Percentiles rank a stretch among this genome's conserved stretches.
Evolutionary conservation across 2,329 filamentous ascomycete genomes (phyloP).

Genomic region (Aspergillus sp.): DNA sequence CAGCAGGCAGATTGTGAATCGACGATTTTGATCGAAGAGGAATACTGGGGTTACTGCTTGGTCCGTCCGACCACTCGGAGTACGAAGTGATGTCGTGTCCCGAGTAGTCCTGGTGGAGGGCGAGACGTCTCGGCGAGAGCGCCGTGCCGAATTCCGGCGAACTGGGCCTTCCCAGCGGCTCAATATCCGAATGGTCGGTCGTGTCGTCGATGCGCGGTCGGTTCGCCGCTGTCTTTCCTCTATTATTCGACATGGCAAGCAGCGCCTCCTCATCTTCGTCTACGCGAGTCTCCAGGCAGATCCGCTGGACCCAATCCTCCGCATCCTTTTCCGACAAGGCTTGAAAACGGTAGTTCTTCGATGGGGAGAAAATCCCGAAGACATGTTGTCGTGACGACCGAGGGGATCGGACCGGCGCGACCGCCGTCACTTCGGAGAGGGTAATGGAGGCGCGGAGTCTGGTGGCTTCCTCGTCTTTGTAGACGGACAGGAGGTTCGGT

Average conservation of each 20-base stretch:
- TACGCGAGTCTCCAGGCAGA: constrained; percentile 75
- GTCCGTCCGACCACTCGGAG: constrained; percentile 77
- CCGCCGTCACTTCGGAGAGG: constrained; percentile 85
- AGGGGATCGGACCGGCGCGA: constrained; percentile 81
- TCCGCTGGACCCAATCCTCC: constrained; percentile 79
- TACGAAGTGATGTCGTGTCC: constrained; percentile 70
- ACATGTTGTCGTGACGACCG: constrained; percentile 84
- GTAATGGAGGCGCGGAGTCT: constrained; percentile 85
- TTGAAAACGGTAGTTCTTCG: constrained; percentile 88
- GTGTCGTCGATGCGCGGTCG: constrained; percentile 35
- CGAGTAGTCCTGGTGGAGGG: constrained; percentile 54
- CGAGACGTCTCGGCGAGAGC: constrained; percentile 27
- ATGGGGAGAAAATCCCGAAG: constrained; percentile 88
- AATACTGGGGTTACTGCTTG: constrained; percentile 25
- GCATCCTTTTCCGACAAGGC: constrained; percentile 71
- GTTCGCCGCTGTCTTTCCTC: constrained; percentile 18
- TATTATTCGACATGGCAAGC: constrained; percentile 43
- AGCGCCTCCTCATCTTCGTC: constrained; percentile 87
- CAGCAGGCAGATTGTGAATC: constrained; percentile 26
- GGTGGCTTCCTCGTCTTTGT: constrained; percentile 87
- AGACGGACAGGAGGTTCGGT: constrained; percentile 85
- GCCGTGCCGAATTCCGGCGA: constrained; percentile 34
- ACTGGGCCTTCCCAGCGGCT: constrained; percentile 29
- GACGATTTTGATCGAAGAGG: constrained; percentile 26
- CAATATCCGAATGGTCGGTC: constrained; percentile 43